phyloP scores from a whole-genome alignment of 2,329 filamentous ascomycete species.

The Thelonectria olida region DNA sequence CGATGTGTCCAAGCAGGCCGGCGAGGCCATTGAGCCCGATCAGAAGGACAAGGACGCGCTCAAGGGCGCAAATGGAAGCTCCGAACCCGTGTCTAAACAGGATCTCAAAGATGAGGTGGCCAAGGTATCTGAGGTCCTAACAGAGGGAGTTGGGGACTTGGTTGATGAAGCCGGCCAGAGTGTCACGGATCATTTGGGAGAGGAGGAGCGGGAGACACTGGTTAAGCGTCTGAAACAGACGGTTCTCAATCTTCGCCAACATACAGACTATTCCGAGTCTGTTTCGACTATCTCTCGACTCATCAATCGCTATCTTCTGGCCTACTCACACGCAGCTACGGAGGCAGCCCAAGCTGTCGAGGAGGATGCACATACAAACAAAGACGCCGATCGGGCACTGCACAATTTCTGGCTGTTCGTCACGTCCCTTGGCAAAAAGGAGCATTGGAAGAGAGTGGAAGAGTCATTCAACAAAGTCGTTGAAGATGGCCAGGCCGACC shows the following conservation, averaged over 20 bases:
- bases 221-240: constrained; percentile 80
- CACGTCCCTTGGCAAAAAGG: constrained; percentile 78
- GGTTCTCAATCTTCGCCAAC: constrained; percentile 76
- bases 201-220: constrained; percentile 77
- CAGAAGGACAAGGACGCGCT: constrained; percentile 65
- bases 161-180: constrained; percentile 72
- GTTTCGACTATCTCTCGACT: constrained; percentile 81
- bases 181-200: constrained; percentile 75
- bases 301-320: constrained; percentile 78
- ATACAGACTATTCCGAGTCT: constrained; percentile 85
- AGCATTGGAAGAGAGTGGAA: constrained; percentile 81
- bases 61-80: constrained; percentile 45
- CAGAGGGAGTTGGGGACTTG: constrained; percentile 63
- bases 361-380: constrained; percentile 77
- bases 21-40: constrained; percentile 76
- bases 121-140: constrained; percentile 63
- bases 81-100: constrained; percentile 58
- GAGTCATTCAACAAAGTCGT: constrained; percentile 74
- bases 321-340: constrained; percentile 78
- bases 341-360: constrained; percentile 73
- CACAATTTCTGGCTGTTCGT: constrained; percentile 84
- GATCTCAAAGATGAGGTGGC: constrained; percentile 69
- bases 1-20: constrained; percentile 77
- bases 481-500: constrained; percentile 78
- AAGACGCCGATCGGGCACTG: constrained; percentile 77